Percentiles rank a stretch among this genome's conserved stretches.
phyloP scores from a whole-genome alignment of 257 asterid species.

The Coffea canephora region DNA sequence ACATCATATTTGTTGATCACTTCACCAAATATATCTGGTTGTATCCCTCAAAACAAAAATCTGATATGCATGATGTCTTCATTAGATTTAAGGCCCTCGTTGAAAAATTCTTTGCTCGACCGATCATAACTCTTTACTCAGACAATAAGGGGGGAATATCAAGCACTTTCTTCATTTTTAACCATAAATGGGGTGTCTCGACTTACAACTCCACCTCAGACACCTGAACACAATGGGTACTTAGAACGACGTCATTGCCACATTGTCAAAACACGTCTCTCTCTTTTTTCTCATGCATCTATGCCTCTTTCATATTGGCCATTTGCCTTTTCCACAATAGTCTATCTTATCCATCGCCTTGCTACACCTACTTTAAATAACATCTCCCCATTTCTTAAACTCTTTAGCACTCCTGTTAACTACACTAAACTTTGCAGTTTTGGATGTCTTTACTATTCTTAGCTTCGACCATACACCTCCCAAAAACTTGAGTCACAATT shows the following conservation, averaged over 20 bases:
- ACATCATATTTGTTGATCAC: neutral
- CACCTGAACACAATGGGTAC: conserved; percentile 2
- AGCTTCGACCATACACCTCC: neutral
- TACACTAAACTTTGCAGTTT: neutral
- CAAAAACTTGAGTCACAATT: neutral
- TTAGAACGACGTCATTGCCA: neutral
- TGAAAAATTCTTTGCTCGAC: neutral
- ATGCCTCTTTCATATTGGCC: neutral
- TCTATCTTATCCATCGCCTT: neutral
- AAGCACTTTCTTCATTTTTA: neutral
- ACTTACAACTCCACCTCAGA: neutral
- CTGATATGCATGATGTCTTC: neutral
- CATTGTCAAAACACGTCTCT: neutral
- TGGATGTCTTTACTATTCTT: neutral
- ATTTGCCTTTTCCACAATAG: neutral
- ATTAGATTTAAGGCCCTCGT: neutral
- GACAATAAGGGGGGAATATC: conserved; percentile 3
- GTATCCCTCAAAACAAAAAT: neutral
- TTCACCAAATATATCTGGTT: conserved; percentile 3
- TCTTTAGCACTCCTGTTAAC: too few species aligned
- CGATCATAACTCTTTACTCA: neutral
- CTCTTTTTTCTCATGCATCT: neutral
- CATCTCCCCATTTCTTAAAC: neutral
- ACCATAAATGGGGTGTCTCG: neutral
- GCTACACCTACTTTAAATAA: neutral